Conservation (phyloP, 202 grass and related monocot genomes). For the Panicum virgatum region DNA sequence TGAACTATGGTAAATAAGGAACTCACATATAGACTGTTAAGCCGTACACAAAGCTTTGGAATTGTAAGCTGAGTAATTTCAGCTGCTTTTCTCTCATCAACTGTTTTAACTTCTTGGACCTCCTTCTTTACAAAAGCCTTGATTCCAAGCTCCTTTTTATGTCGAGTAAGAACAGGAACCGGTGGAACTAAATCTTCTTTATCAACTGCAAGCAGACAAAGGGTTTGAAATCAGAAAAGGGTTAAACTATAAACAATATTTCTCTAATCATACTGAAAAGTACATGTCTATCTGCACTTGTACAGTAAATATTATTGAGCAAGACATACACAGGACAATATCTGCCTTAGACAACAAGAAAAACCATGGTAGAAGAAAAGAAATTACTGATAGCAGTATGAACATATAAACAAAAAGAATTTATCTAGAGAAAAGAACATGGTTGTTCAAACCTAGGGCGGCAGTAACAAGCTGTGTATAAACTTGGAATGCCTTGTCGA, state of each 20-base stretch:
- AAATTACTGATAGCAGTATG: neutral
- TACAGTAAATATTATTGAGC: constrained; percentile 18
- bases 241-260: constrained; percentile 1
- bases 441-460: constrained; percentile 67
- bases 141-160: constrained; percentile 93
- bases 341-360: constrained; percentile 27
- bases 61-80: constrained; percentile 84
- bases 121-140: constrained; percentile 94
- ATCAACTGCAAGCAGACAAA: constrained; percentile 64
- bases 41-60: constrained; percentile 80
- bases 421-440: constrained; percentile 20
- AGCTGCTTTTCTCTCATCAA: constrained; percentile 78
- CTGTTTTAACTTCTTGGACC: constrained; percentile 63
- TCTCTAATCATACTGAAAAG: constrained; percentile 13
- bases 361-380: neutral
- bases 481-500: constrained; percentile 92
- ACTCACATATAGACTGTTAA: constrained; percentile 98
- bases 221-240: neutral
- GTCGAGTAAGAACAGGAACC: constrained; percentile 89
- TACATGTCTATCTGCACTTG: constrained; percentile 4
- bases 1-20: constrained; percentile 23
- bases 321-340: constrained; percentile 22
- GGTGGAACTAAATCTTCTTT: constrained; percentile 91
- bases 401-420: constrained; percentile 3
- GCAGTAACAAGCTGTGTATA: constrained; percentile 78